Evolutionary conservation across 2,329 filamentous ascomycete species (phyloP), one percentile per base, ranked within the genome.

Genomic region (Fusarium sp.): DNA sequence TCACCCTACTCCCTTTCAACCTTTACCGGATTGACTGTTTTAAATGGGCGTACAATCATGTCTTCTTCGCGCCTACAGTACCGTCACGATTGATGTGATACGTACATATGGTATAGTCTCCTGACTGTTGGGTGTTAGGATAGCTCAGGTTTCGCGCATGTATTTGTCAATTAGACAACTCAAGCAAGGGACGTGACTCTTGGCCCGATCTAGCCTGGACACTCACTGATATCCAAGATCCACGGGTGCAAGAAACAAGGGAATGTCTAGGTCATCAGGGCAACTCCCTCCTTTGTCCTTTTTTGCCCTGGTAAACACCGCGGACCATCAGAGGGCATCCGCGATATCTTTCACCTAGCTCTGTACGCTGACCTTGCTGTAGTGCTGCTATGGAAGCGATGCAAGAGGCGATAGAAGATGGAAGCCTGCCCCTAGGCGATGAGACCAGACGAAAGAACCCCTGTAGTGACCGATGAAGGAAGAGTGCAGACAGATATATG

Each of bases 11-110:
- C 6, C 45, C 43, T n/a, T 30, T 30, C 25, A 27, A n/a, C 9
- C 2, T 30, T 1, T 30, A 9, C 5, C 12, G 2, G 6, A 15
- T 7, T 12, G 25, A n/a, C 45, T 30, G 30, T 50, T 4, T n/a
- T 11, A 11, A n/a, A 10, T 5, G 7, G 1, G 25, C 14, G 4
- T 4, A 8, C 7, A 10, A 10, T 5, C 22, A 3, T n/a, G 2
- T 3, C 22, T 50, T 30, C 15, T 6, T 52, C 6, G 10, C 25
- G 25, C 6, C 5, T 6, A 45, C 7, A 8, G 6, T 14, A 2
- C 6, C 20, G 1, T 22, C 12, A 11, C 11, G 3, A 7, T 22
- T 1, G 11, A 45, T 4, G 12, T 45, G 9, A n/a, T 27, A 20
- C 20, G 20, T 20, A 20, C 20, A 20, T 20, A 20, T 50, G 6